Base-by-base conservation (phyloP, 371 early-diverging fungal genomes). In the Mucor mucedo region DNA sequence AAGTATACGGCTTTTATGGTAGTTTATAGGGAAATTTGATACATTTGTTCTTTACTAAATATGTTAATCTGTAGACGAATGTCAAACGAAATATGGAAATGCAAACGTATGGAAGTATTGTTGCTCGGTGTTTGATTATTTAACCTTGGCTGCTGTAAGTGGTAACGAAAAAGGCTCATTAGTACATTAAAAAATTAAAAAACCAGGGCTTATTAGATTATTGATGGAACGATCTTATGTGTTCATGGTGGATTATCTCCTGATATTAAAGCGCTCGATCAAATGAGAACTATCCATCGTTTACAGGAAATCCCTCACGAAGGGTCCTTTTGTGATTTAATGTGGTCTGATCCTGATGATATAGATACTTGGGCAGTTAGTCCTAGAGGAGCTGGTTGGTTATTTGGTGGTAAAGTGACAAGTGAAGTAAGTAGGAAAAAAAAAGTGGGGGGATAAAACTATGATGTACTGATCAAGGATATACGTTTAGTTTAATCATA, bases 211-310 rank as follows among this genome's bases (percentile, higher is more conserved):
- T 21, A 27, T 47, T 47, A 77, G 76, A 74, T 70, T 44, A 66
- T 74, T 85, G 89, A 80, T 67, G 80, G 80, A 13, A 69, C 78
- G 1, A 93, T 95, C 62, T 96, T 99, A 78, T 99, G 99, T 85
- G 91, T 98, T 55, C 99, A 99, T 82, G 99, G 99, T 57, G 99
- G 99, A 49, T 80, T 99, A 50, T 97, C 98, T 28, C 99, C 99
- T 14, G 94, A 95, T 33, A 94, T 99, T 64, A 77, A 95, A 93
- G 77, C 98, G 11, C 79, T 99, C 40, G 99, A 99, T 82, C 97
- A 99, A 67, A 95, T 99, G 67, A 90, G 98, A 55, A 85, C 93
- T 4, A 86, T 99, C 60, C 97, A 99, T 78, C 91, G 99, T 61
- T 89, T 95, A 66, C 96, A 98, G 77, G 99, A 99, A 79, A 94